A percentile compares a stretch with the other conserved stretches of the same genome.
Evolutionary conservation across 257 asterid genomes (phyloP).

Genomic region (Lithospermum erythrorhizon): DNA sequence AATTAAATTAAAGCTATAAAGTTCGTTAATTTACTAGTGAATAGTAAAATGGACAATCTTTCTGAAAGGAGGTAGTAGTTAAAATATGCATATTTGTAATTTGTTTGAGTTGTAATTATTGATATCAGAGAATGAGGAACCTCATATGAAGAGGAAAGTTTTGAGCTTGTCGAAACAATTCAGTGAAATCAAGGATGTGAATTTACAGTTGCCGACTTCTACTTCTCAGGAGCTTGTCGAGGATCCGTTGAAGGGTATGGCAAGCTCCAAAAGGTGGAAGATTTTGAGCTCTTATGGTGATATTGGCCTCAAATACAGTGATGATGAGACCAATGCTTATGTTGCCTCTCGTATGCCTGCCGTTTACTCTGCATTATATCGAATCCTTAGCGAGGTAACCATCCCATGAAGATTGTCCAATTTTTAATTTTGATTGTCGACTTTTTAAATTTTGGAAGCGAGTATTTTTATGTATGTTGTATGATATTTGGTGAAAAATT

Average conservation of each 20-base stretch:
- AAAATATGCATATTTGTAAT: background rate
- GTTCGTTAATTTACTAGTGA: background rate
- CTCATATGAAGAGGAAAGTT: conserved; percentile 78
- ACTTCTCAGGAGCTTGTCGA: conserved; percentile 75
- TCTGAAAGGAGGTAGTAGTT: no score
- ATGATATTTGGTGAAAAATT: no score
- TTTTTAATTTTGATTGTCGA: no score
- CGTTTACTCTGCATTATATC: conserved; percentile 69
- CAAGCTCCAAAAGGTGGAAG: conserved; percentile 76
- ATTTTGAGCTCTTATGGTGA: conserved; percentile 60
- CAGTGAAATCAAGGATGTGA: conserved; percentile 62
- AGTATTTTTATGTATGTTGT: no score
- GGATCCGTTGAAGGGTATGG: conserved; percentile 65
- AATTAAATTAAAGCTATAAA: no score
- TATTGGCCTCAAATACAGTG: conserved; percentile 63
- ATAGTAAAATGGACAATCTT: background rate
- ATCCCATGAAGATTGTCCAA: no score
- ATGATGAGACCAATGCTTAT: conserved; percentile 76
- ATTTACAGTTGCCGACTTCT: conserved; percentile 62
- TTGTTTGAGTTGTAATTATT: background rate
- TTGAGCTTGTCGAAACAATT: conserved; percentile 65
- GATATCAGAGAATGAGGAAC: conserved; percentile 53
- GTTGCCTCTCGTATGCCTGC: conserved; percentile 98
- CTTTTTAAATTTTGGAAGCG: no score
- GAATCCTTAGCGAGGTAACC: conserved; percentile 80